Percentiles rank a stretch among this genome's conserved stretches.
phyloP scores from a whole-genome alignment of 2,329 filamentous ascomycete species.

The Colletotrichum agaves region DNA sequence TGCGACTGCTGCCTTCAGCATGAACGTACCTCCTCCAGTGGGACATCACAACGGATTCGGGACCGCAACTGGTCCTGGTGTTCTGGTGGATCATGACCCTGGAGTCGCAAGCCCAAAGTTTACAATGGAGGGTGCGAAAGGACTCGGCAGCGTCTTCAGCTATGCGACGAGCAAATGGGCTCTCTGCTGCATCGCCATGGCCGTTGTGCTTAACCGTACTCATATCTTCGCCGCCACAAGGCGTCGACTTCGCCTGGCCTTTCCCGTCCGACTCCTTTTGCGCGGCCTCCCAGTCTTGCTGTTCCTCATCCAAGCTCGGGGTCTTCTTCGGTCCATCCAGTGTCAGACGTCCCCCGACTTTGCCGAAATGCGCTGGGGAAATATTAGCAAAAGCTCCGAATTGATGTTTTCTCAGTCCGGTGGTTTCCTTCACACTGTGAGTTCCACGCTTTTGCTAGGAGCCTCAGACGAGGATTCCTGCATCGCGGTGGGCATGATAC shows the following conservation, averaged over 20 bases:
- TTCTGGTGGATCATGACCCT: slow-evolving; percentile 53
- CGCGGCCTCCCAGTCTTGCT: slow-evolving; percentile 78
- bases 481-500: slow-evolving; percentile 77
- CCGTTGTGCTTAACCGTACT: slow-evolving; percentile 88
- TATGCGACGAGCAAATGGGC: slow-evolving; percentile 96
- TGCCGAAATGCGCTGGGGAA: slow-evolving; percentile 75
- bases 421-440: slow-evolving; percentile 76
- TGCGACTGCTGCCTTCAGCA: slow-evolving; percentile 52
- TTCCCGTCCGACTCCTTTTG: slow-evolving; percentile 76
- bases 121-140: slow-evolving; percentile 70
- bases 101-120: slow-evolving; percentile 54
- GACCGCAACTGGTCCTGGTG: slow-evolving; percentile 44
- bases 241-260: slow-evolving; percentile 79
- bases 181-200: slow-evolving; percentile 85
- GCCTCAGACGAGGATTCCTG: slow-evolving; percentile 81
- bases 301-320: slow-evolving; percentile 74
- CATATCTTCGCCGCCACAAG: slow-evolving; percentile 93
- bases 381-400: slow-evolving; percentile 70
- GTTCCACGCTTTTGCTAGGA: slow-evolving; percentile 77
- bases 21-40: slow-evolving; percentile 24
- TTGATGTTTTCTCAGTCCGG: slow-evolving; percentile 78
- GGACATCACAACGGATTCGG: neutral
- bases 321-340: slow-evolving; percentile 84
- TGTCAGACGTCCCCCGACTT: slow-evolving; percentile 89
- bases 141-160: slow-evolving; percentile 86